Evolutionary conservation across 164 flowering plant species (phyloP), one percentile per base, ranked within the genome.

Genomic region (Kingdonia uniflora): DNA sequence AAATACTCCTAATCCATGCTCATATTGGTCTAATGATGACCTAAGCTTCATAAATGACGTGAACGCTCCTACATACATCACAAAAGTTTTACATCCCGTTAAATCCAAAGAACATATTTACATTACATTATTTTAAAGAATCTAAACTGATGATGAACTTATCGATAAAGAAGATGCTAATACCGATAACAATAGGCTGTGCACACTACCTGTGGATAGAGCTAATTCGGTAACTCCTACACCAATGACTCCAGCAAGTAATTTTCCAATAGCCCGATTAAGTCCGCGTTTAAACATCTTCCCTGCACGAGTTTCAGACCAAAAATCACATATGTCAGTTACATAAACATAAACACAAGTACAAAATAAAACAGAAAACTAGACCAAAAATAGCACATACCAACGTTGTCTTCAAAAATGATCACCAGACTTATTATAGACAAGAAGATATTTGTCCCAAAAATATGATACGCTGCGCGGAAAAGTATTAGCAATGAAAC

Each of bases 371-470:
- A 91, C 91, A 13, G 84, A 16, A n/a, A n/a, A n/a, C n/a, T n/a
- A n/a, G n/a, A n/a, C n/a, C n/a, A n/a, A n/a, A n/a, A n/a, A n/a
- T n/a, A n/a, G 88, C 84, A 49, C 80, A 84, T 63, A 84, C 95
- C 63, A 87, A 87, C 89, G n/a, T n/a, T n/a, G n/a, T n/a, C n/a
- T n/a, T n/a, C n/a, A n/a, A n/a, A n/a, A n/a, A 84, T 79, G 69
- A 82, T 69, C 64, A 85, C 95, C 49, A 82, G 87, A 13, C 92
- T 87, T 69, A 87, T 81, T 68, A 87, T 82, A 41, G 89, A 77
- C 92, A 92, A 87, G 25, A 87, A 80, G 62, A 84, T 79, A 62
- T 69, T 80, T 64, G 85, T 61, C 52, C 95, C 95, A 42, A 87
- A 87, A 11, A 82, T 53, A 17, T 75, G 73, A 69, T 80, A 87